Evolutionary conservation across 768 basidiomycete genomes (phyloP), one percentile per base, ranked within the genome.

Genomic region (Rhizopogon vinicolor): DNA sequence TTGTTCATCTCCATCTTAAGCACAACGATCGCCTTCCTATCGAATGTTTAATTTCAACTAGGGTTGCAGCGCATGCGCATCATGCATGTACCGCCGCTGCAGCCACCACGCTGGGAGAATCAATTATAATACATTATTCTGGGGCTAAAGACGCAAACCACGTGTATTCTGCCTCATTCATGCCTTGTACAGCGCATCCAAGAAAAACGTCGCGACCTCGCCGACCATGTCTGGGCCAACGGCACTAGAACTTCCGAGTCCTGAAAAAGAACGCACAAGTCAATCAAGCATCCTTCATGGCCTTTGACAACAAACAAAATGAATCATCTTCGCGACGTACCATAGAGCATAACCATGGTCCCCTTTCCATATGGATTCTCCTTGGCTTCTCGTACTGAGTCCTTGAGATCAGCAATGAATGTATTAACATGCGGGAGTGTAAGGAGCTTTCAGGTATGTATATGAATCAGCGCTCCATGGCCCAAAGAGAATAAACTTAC

Each of bases 261-360:
- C 91, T 93, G 51, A 37, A 41, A 29, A 6, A 13, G 25, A 25
- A 40, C 25, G 7, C 22, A 18, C 2, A 5, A 16, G 48, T 54
- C 13, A 56, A 40, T 28, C 7, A 33, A 22, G 19, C 1, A 13
- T 42, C 8, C 5, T 19, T 14, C 5, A 41, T 39, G 9, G 3
- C 19, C 31, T 29, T 8, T 37, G 28, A 51, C 44, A 41, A 42
- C 8, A 16, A 31, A 35, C 25, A 52, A 40, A 13, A 18, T 49
- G 25, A 13, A 74, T 22, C 25, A 25, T 25, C 25, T 25, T 19
- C 19, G 25, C 13, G 22, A 65, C 83, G 53, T 56, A 94, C 94
- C 94, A 65, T 97, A 98, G 12, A 98, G 67, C 13, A 87, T 80
- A 3, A 97, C 93, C 93, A 98, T 95, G 31, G 83, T 83, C 7